phyloP scores from a whole-genome alignment of 2,329 filamentous ascomycete species.

The Monosporascus sp. region DNA sequence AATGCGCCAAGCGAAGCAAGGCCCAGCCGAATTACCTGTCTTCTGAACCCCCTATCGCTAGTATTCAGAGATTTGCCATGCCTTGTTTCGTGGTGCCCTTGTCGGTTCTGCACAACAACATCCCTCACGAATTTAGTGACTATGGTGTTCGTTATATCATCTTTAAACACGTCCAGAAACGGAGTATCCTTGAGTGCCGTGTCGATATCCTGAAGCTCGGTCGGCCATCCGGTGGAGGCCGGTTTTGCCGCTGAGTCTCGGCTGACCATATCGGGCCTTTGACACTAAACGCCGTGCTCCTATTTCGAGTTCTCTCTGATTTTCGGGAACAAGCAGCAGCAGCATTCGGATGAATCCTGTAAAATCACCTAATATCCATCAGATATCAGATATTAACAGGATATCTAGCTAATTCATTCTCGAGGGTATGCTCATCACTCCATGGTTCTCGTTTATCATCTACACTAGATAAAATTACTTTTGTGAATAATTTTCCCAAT shows the following conservation, averaged over 20 bases:
- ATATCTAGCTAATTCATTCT: too few relatives aligned
- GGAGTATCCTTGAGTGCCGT: constrained; percentile 11
- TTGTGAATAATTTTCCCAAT: neutral
- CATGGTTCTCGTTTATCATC: too few relatives aligned
- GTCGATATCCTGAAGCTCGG: constrained; percentile 13
- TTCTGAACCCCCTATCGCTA: neutral
- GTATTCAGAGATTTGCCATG: neutral
- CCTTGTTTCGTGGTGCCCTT: neutral
- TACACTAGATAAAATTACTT: too few relatives aligned
- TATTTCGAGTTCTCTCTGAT: neutral
- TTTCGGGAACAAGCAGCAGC: too few relatives aligned
- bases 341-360: too few relatives aligned
- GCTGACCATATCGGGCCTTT: neutral
- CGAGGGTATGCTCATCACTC: too few relatives aligned
- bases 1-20: constrained; percentile 64
- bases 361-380: too few relatives aligned
- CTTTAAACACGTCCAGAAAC: constrained; percentile 14
- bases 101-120: constrained; percentile 2
- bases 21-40: constrained; percentile 36
- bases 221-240: constrained; percentile 7
- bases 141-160: constrained; percentile 7
- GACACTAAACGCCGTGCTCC: neutral
- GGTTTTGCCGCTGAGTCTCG: neutral
- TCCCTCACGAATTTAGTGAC: constrained; percentile 13
- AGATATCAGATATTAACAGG: too few relatives aligned